Evolutionary conservation across 495 filamentous ascomycete genomes (phyloP).

Genomic region (Podospora sp.): DNA sequence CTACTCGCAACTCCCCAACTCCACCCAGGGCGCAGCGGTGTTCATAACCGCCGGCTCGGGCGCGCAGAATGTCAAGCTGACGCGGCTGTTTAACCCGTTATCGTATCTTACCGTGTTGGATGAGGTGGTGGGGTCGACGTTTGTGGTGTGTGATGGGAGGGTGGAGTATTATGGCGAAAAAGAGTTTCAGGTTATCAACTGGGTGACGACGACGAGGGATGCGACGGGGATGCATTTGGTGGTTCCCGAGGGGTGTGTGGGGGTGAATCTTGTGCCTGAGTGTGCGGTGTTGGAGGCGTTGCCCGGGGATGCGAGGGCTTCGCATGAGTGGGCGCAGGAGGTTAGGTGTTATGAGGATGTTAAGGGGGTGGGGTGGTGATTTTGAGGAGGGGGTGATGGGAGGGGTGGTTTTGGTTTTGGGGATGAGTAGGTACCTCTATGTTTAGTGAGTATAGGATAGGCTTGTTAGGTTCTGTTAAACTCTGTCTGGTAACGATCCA

Average conservation of each 20-base stretch:
- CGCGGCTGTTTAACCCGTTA: constrained; percentile 14
- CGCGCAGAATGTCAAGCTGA: constrained; percentile 20
- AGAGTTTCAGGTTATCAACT: neutral
- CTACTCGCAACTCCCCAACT: constrained; percentile 19
- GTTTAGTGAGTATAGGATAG: too few species aligned
- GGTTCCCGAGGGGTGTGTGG: constrained; percentile 27
- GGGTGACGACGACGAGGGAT: constrained; percentile 28
- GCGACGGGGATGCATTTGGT: constrained; percentile 8
- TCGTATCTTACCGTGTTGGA: constrained; percentile 15
- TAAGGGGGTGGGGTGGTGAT: neutral
- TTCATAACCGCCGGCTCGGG: constrained; percentile 33
- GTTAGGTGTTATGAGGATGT: constrained; percentile 23
- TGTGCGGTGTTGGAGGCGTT: constrained; percentile 29
- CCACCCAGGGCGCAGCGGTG: constrained; percentile 26
- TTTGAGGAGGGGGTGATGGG: too few species aligned
- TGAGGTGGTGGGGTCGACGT: constrained; percentile 23
- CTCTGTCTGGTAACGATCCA: too few species aligned
- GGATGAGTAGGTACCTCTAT: too few species aligned
- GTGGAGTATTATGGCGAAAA: constrained; percentile 28
- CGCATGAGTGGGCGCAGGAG: constrained; percentile 30
- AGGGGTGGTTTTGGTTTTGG: neutral
- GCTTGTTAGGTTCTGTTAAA: too few species aligned
- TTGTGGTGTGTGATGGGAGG: constrained; percentile 31
- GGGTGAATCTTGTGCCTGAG: constrained; percentile 33
- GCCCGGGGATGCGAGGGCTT: constrained; percentile 29